Conservation (phyloP, 345 rosid species). For the Gossypium rotundifolium region DNA sequence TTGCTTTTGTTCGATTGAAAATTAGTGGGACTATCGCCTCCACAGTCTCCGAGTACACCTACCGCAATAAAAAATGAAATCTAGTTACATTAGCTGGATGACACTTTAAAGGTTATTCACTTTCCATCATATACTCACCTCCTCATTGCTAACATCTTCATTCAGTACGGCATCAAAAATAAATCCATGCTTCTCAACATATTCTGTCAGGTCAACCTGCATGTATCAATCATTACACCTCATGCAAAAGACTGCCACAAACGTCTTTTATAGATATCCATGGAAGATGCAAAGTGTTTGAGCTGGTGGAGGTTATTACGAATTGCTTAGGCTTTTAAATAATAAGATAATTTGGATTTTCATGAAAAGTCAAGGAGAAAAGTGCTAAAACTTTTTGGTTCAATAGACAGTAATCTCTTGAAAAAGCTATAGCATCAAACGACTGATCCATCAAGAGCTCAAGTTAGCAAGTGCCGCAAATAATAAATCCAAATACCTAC, state of each 20-base stretch:
- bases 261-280: neutral
- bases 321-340: neutral
- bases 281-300: neutral
- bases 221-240: constrained; percentile 5
- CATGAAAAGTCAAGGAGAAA: neutral
- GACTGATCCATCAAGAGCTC: neutral
- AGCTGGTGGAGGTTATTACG: neutral
- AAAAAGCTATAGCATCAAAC: neutral
- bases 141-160: constrained; percentile 47
- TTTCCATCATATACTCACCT: constrained; percentile 27
- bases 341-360: constrained; percentile 2
- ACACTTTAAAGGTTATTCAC: neutral
- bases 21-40: constrained; percentile 52
- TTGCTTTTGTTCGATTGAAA: constrained; percentile 53
- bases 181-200: constrained; percentile 58
- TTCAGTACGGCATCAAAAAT: constrained; percentile 50
- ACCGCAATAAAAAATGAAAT: constrained; percentile 6
- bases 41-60: constrained; percentile 55
- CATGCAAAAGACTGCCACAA: neutral
- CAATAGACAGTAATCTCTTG: neutral
- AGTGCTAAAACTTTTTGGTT: neutral
- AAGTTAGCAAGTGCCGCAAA: neutral
- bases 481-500: neutral
- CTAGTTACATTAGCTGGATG: constrained; percentile 10
- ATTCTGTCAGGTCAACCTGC: constrained; percentile 61